These are phyloP conservation scores for Globisporangium alternatum DNA, from an alignment of 352 stramenopile species.

Conservation along the genomic window DNA sequence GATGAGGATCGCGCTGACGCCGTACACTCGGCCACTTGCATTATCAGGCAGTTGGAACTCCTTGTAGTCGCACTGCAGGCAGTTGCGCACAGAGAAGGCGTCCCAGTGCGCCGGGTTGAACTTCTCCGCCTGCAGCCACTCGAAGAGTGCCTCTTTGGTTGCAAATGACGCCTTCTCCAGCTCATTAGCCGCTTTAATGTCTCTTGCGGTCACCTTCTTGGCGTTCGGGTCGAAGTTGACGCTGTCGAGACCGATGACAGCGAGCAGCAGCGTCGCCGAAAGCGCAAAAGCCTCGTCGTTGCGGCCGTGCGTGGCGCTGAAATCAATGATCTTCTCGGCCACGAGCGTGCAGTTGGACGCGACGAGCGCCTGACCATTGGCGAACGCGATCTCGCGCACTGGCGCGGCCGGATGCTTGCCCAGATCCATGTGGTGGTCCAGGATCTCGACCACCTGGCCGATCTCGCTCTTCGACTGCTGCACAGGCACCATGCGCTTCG, in stretches of 20 bases:
- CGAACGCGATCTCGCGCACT: slow-evolving; percentile 64
- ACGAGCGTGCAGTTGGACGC: slow-evolving; percentile 79
- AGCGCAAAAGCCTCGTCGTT: slow-evolving; percentile 28
- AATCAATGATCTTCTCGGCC: slow-evolving; percentile 47
- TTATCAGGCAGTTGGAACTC: slow-evolving; percentile 44
- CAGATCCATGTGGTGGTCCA: slow-evolving; percentile 79
- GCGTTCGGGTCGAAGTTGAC: slow-evolving; percentile 71
- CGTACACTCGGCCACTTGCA: slow-evolving; percentile 25
- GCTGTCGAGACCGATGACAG: slow-evolving; percentile 74
- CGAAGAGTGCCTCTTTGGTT: slow-evolving; percentile 42
- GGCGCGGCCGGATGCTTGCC: slow-evolving; percentile 36
- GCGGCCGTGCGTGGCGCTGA: slow-evolving; percentile 6
- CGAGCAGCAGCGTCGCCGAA: slow-evolving; percentile 71
- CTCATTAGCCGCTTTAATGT: slow-evolving; percentile 35
- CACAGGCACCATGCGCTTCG: slow-evolving; percentile 39
- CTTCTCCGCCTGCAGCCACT: slow-evolving; percentile 68
- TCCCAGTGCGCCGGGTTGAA: slow-evolving; percentile 64
- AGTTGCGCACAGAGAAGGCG: slow-evolving; percentile 58
- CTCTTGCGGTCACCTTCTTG: slow-evolving; percentile 74
- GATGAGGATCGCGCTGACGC: slow-evolving; percentile 65
- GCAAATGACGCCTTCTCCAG: slow-evolving; percentile 50
- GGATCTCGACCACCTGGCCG: slow-evolving; percentile 59
- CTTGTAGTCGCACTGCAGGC: slow-evolving; percentile 80
- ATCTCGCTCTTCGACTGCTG: slow-evolving; percentile 15
- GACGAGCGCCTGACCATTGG: slow-evolving; percentile 59